Evolutionary conservation across 768 basidiomycete species (phyloP).

Genomic region (Gautieria morchelliformis): DNA sequence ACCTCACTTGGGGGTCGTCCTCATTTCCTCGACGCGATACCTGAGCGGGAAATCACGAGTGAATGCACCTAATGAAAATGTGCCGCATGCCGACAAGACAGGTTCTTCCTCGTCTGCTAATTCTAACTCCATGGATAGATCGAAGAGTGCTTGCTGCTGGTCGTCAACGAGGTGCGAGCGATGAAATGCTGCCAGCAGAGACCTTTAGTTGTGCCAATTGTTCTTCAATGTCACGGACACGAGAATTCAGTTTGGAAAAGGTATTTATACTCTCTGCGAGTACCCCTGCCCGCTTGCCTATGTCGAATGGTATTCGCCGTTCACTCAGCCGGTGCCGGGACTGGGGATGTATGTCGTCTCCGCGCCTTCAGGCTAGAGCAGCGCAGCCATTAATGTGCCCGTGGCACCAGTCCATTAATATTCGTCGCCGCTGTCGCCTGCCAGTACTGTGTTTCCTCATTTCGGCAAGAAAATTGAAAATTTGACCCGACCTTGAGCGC

Average conservation of each 20-base stretch:
- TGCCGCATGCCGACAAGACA: slow-evolving; percentile 48
- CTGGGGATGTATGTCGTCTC: too few species aligned
- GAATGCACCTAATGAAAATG: background rate
- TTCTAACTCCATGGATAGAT: slow-evolving; percentile 79
- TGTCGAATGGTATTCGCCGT: too few species aligned
- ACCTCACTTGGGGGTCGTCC: slow-evolving; percentile 67
- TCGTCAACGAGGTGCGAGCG: background rate
- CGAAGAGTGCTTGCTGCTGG: slow-evolving; percentile 78
- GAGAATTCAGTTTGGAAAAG: slow-evolving; percentile 85
- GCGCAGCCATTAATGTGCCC: too few species aligned
- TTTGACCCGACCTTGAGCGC: too few species aligned
- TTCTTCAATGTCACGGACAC: slow-evolving; percentile 62
- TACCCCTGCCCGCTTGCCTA: too few species aligned
- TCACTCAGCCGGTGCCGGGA: too few species aligned
- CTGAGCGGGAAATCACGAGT: slow-evolving; percentile 27
- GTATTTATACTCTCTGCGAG: slow-evolving; percentile 85
- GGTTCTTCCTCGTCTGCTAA: slow-evolving; percentile 77
- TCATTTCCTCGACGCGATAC: slow-evolving; percentile 81
- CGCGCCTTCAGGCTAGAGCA: too few species aligned
- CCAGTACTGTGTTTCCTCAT: too few species aligned
- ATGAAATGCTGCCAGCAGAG: background rate
- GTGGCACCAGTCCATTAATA: too few species aligned
- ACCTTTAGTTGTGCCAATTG: slow-evolving; percentile 70
- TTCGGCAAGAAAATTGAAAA: too few species aligned
- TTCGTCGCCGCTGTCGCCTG: too few species aligned